Evolutionary conservation across 192 early-diverging fungal genomes (phyloP), one percentile per base, ranked within the genome.

Genomic region (Obelidium mucronatum): DNA sequence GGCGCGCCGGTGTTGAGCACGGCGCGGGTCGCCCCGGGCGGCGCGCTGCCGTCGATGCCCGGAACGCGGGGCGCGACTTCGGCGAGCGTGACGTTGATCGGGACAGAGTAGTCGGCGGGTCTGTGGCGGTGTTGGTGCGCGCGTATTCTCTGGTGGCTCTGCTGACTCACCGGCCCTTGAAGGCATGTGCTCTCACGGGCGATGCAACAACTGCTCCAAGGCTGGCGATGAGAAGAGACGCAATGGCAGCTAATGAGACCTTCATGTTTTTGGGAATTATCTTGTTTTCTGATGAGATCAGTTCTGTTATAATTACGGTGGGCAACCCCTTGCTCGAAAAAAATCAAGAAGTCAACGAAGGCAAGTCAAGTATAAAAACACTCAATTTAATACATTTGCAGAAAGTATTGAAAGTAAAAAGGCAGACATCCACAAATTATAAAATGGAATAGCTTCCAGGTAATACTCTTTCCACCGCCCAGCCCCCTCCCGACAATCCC

Each of bases 1-100:
- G 74, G 74, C 1, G 74, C 34, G 13, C 74, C 74, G 1, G 74
- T 76, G 74, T 67, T 67, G 26, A 76, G 74, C 1, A 76, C 65
- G 3, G 74, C 51, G 36, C 74, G 74, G n/a, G 58, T 22, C 0
- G 52, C 31, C 3, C 13, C 33, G 37, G 33, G 6, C 11, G 58
- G 15, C 26, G 58, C 8, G 48, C 11, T 51, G 22, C 22, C 48
- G 8, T 51, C 22, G 48, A 22, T 51, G 48, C 48, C 11, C n/a
- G n/a, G n/a, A n/a, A n/a, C n/a, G n/a, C n/a, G n/a, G n/a, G n/a
- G n/a, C n/a, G n/a, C 24, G 55, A 58, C 13, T 58, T 8, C 24
- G 55, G 55, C 30, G 55, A 58, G 13, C 5, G 22, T 8, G 55
- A 58, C 55, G 55, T 31, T 22, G 55, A 24, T n/a, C n/a, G n/a